Conservation (phyloP, 768 basidiomycete genomes). For the Candolleomyces aberdarensis region DNA sequence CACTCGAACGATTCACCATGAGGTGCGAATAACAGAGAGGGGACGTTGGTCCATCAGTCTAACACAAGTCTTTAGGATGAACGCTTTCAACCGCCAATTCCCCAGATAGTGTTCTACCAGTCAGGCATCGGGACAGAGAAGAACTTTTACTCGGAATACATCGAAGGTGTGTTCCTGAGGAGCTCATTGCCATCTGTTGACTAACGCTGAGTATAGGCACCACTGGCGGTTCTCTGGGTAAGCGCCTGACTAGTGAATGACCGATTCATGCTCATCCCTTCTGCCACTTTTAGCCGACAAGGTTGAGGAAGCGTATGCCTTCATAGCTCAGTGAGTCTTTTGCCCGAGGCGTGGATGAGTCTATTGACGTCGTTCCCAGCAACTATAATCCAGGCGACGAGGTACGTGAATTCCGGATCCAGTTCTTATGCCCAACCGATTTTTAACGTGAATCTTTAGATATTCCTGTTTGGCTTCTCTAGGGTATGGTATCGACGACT, state of each 20-base stretch:
- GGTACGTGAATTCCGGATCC: slow-evolving; percentile 28
- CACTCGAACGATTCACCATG: slow-evolving; percentile 47
- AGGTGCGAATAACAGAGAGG: slow-evolving; percentile 7
- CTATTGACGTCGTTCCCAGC: slow-evolving; percentile 28
- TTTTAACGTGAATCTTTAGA: slow-evolving; percentile 34
- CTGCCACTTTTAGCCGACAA: slow-evolving; percentile 49
- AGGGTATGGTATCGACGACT: slow-evolving; percentile 37
- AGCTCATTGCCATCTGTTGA: not conserved
- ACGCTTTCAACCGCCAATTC: slow-evolving; percentile 35
- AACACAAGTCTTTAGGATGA: slow-evolving; percentile 26
- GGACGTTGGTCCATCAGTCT: too few relatives aligned
- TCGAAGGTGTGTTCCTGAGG: slow-evolving; percentile 45
- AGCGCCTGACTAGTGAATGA: too few relatives aligned
- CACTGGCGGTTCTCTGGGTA: slow-evolving; percentile 64
- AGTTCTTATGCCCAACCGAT: not conserved
- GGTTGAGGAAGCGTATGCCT: slow-evolving; percentile 77
- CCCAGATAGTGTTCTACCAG: slow-evolving; percentile 65
- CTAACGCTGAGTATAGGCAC: slow-evolving; percentile 38
- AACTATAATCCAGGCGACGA: slow-evolving; percentile 74
- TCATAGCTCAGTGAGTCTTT: slow-evolving; percentile 67
- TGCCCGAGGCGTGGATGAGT: not conserved
- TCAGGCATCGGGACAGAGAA: slow-evolving; percentile 56
- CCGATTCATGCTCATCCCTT: slow-evolving; percentile 1
- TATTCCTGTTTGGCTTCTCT: slow-evolving; percentile 78
- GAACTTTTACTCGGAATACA: slow-evolving; percentile 54